Percentiles rank a stretch among this genome's conserved stretches.
Conservation (phyloP, 208 protist species). For the Naegleria lovaniensis region DNA sequence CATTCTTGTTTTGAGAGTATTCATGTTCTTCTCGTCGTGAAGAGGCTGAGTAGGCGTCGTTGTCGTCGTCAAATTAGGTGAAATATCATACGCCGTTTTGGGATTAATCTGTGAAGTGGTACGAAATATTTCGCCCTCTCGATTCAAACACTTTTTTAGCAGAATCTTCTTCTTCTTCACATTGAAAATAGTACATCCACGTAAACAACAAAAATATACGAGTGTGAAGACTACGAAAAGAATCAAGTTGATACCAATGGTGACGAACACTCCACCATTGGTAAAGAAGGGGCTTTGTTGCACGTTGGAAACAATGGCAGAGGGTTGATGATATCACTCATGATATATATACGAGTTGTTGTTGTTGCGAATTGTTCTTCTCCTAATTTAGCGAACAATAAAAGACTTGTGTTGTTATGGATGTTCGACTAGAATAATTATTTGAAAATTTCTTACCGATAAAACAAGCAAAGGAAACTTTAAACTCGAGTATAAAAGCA, state of each 20-base stretch:
- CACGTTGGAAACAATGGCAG: background rate
- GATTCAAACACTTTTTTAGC: background rate
- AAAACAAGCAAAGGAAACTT: too few relatives aligned
- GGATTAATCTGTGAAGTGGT: background rate
- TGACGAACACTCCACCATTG: background rate
- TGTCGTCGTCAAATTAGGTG: background rate
- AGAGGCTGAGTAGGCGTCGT: too few relatives aligned
- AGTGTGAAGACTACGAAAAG: background rate
- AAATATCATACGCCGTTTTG: background rate
- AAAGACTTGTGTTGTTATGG: too few relatives aligned
- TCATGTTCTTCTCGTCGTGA: too few relatives aligned
- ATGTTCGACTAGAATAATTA: too few relatives aligned
- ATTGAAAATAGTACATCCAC: background rate
- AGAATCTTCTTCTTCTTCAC: background rate
- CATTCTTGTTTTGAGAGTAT: too few relatives aligned
- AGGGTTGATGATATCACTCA: too few relatives aligned
- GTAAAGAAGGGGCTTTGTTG: background rate
- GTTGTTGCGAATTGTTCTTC: too few relatives aligned
- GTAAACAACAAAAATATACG: background rate
- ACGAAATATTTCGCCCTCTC: background rate
- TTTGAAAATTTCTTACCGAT: too few relatives aligned
- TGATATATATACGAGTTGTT: too few relatives aligned
- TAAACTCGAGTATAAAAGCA: too few relatives aligned
- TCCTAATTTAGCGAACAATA: too few relatives aligned
- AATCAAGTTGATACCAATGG: background rate